phyloP scores from a whole-genome alignment of 1,284 basidiomycete species.

The Vanrija pseudolonga region DNA sequence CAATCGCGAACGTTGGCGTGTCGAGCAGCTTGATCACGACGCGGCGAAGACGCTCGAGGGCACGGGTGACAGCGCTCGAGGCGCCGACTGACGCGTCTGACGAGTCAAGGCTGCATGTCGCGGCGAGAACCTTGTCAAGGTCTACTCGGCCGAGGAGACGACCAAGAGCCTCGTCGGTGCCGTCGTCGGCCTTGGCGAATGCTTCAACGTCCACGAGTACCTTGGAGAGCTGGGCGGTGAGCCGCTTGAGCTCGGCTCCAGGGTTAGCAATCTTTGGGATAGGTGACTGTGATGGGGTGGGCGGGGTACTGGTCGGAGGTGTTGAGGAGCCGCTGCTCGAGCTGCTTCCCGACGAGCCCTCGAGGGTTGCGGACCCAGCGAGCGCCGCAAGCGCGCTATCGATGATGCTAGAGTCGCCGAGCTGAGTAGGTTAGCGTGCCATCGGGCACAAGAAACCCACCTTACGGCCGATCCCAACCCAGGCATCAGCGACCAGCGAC shows the following conservation, averaged over 20 bases:
- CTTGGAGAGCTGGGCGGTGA: constrained; percentile 1
- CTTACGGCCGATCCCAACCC: constrained; percentile 39
- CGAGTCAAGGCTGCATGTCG: constrained; percentile 3
- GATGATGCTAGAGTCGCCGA: constrained; percentile 30
- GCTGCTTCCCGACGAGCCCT: background rate
- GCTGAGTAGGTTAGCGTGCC: constrained; percentile 19
- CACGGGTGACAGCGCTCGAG: constrained; percentile 7
- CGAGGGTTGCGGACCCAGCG: background rate
- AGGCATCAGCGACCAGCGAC: constrained; percentile 38
- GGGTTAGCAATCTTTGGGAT: background rate
- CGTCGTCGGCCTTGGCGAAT: background rate
- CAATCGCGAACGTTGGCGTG: background rate
- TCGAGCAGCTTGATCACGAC: constrained; percentile 18
- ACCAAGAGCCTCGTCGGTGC: background rate
- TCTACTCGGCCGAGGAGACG: background rate
- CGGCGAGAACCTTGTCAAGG: background rate
- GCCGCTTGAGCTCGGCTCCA: background rate
- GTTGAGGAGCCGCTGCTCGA: background rate
- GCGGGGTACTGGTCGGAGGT: background rate
- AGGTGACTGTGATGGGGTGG: background rate
- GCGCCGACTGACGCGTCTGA: background rate
- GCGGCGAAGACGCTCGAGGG: constrained; percentile 22
- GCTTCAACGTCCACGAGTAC: background rate
- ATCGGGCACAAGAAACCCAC: constrained; percentile 19
- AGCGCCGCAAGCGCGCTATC: constrained; percentile 28